phyloP scores from a whole-genome alignment of 2,329 filamentous ascomycete species.

The Gremmenia infestans region DNA sequence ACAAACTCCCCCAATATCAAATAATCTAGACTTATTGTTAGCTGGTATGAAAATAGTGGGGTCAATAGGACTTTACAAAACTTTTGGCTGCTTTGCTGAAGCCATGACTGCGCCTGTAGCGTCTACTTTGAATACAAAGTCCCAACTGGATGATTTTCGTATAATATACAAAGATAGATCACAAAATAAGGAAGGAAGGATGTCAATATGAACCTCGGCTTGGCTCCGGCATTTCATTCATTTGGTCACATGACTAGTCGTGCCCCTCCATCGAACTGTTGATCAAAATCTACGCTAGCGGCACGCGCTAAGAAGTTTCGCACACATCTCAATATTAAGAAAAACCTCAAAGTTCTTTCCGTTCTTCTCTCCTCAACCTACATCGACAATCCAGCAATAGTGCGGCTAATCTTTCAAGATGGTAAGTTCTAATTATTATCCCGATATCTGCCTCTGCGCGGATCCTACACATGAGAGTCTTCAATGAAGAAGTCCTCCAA shows the following conservation, averaged over 20 bases:
- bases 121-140: conserved; percentile 25
- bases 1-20: conserved; percentile 95
- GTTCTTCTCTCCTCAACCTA: conserved; percentile 26
- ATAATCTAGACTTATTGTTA: conserved; percentile 44
- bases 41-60: conserved; percentile 6
- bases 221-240: background rate
- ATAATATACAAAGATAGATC: conserved; percentile 21
- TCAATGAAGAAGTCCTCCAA: conserved; percentile 18
- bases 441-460: conserved; percentile 10
- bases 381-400: conserved; percentile 37
- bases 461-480: conserved; percentile 1
- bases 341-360: conserved; percentile 9
- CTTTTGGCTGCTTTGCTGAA: conserved; percentile 54
- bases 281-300: conserved; percentile 4
- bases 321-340: conserved; percentile 3
- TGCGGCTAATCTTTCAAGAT: conserved; percentile 51
- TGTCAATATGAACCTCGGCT: background rate
- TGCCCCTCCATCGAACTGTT: conserved; percentile 8
- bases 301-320: conserved; percentile 6
- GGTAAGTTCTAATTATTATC: conserved; percentile 51
- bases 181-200: background rate
- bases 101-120: conserved; percentile 34
- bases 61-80: conserved; percentile 40
- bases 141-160: conserved; percentile 27
- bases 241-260: background rate